Percentiles rank a stretch among this genome's conserved stretches.
Conservation (phyloP, 352 stramenopile genomes). For the Phytophthora palmivora region DNA sequence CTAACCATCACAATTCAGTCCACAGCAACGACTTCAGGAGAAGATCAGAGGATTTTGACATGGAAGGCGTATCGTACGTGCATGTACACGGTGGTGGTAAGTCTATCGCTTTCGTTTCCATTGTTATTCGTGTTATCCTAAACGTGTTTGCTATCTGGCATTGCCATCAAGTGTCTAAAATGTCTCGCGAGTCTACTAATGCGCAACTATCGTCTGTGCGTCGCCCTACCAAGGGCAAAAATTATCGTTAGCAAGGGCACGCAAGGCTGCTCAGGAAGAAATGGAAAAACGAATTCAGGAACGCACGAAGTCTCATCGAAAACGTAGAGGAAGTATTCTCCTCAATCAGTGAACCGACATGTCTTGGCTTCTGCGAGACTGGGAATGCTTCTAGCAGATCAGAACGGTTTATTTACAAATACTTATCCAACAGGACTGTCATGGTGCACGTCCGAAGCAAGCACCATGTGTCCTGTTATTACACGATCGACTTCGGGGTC, state of each 20-base stretch:
- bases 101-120: background rate
- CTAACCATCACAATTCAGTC: background rate
- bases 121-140: background rate
- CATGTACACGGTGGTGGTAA: background rate
- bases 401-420: background rate
- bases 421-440: background rate
- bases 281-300: conserved; percentile 58
- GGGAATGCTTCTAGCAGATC: no score
- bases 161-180: background rate
- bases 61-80: background rate
- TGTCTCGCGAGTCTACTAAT: background rate
- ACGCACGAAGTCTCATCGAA: conserved; percentile 41
- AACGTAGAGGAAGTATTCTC: background rate
- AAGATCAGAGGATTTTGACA: conserved; percentile 3
- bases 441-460: conserved; percentile 29
- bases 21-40: background rate
- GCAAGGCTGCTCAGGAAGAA: conserved; percentile 21
- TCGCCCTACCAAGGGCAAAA: background rate
- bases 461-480: conserved; percentile 21
- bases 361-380: no score
- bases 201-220: background rate
- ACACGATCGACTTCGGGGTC: conserved; percentile 41
- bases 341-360: background rate
- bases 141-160: background rate
- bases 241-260: conserved; percentile 4